Evolutionary conservation across 441 rosid genomes (phyloP).

Genomic region (Gossypium schwendimanii): DNA sequence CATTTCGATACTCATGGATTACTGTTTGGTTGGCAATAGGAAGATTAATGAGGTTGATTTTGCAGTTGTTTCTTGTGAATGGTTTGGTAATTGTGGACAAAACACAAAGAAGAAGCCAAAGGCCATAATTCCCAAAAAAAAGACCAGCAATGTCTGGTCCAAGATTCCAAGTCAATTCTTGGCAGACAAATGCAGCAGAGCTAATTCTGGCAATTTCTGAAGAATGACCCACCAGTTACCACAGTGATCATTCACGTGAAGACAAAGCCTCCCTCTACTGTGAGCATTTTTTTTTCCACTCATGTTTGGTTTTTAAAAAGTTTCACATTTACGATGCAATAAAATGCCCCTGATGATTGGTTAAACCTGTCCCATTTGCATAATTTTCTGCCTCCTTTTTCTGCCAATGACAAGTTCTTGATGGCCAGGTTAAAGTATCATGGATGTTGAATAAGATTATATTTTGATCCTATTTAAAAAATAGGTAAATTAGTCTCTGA

Average conservation of each 20-base stretch:
- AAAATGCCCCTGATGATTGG: too few relatives aligned
- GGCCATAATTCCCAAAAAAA: not conserved
- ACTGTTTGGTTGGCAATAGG: not conserved
- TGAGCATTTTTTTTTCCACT: too few relatives aligned
- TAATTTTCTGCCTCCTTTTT: too few relatives aligned
- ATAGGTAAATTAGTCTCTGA: too few relatives aligned
- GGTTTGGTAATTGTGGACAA: not conserved
- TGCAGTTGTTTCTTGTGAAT: not conserved
- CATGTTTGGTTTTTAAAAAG: too few relatives aligned
- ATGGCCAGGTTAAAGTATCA: too few relatives aligned
- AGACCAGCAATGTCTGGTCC: not conserved
- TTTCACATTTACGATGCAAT: too few relatives aligned
- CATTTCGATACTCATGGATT: not conserved
- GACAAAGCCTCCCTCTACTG: too few relatives aligned
- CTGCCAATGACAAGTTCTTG: too few relatives aligned
- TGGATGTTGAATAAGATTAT: fast-evolving
- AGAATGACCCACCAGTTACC: not conserved
- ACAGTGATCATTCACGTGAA: not conserved
- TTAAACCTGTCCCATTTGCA: too few relatives aligned
- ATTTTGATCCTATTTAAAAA: too few relatives aligned
- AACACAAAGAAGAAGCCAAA: not conserved
- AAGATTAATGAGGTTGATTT: not conserved
- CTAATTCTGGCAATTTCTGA: not conserved
- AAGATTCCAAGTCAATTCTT: not conserved
- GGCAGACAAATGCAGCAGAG: not conserved